Evolutionary conservation across 1,139 yeast genomes (phyloP).

Genomic region (Meyerozyma guilliermondii): DNA sequence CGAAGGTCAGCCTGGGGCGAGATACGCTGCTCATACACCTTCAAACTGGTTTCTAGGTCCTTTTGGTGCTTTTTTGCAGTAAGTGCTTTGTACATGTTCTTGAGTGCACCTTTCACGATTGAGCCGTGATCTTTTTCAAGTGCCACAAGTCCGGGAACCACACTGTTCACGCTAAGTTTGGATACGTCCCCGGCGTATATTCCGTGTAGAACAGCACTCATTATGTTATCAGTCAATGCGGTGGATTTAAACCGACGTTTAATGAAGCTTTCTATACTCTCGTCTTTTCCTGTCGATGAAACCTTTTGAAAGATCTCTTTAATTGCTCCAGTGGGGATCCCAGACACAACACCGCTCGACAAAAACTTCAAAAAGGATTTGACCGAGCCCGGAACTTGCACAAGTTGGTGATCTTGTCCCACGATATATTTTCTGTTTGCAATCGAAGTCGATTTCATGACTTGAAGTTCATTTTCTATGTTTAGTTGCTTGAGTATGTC

Average conservation of each 20-base stretch:
- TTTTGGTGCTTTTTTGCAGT: constrained; percentile 6
- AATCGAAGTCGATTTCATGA: constrained; percentile 40
- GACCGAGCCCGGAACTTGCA: constrained; percentile 51
- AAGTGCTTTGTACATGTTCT: constrained; percentile 9
- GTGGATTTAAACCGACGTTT: constrained; percentile 62
- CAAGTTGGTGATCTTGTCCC: constrained; percentile 30
- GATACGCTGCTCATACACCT: constrained; percentile 26
- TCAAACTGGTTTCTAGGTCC: constrained; percentile 14
- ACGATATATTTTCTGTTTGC: constrained; percentile 63
- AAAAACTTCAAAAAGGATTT: constrained; percentile 36
- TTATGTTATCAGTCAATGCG: constrained; percentile 52
- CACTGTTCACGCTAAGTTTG: constrained; percentile 59
- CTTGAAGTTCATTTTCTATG: constrained; percentile 38
- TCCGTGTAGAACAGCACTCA: constrained; percentile 85
- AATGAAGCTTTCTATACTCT: constrained; percentile 64
- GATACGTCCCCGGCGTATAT: constrained; percentile 83
- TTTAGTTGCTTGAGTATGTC: constrained; percentile 51
- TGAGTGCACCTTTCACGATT: constrained; percentile 33
- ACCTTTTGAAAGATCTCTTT: constrained; percentile 38
- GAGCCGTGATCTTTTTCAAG: constrained; percentile 63
- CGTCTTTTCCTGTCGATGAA: constrained; percentile 42
- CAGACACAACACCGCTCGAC: constrained; percentile 32
- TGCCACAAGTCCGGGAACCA: constrained; percentile 47
- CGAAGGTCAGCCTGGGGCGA: constrained; percentile 35
- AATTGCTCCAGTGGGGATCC: constrained; percentile 28